These are phyloP conservation scores for Pleurotus giganteus DNA, from an alignment of 768 basidiomycete species.

Conservation along the genomic window DNA sequence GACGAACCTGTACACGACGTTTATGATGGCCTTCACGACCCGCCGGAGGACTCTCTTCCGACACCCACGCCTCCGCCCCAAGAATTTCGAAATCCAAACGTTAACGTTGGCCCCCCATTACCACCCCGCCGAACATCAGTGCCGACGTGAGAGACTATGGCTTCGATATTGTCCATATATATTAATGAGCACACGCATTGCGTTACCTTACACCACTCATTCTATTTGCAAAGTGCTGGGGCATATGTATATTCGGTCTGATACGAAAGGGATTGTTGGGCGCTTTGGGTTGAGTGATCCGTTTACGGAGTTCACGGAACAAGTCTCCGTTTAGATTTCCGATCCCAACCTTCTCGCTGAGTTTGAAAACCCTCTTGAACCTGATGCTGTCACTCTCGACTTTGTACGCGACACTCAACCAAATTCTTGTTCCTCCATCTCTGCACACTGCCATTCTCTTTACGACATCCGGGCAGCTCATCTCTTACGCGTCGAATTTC, in stretches of 20 bases:
- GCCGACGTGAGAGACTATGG: constrained; percentile 1
- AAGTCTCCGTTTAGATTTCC: background rate
- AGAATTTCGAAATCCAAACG: constrained; percentile 9
- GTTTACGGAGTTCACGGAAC: no score
- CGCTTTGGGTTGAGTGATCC: background rate
- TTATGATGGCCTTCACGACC: background rate
- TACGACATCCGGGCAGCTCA: constrained; percentile 71
- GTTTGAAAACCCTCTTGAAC: background rate
- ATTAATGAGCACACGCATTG: background rate
- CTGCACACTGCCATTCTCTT: constrained; percentile 72
- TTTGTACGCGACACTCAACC: constrained; percentile 52
- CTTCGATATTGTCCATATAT: background rate
- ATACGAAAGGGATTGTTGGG: background rate
- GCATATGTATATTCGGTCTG: no score
- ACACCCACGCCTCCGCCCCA: constrained; percentile 1
- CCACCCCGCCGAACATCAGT: constrained; percentile 27
- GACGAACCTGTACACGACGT: background rate
- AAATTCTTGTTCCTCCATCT: constrained; percentile 55
- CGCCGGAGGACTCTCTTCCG: background rate
- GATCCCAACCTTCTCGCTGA: background rate
- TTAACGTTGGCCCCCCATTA: constrained; percentile 26
- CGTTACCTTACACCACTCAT: no score
- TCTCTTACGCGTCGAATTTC: constrained; percentile 59
- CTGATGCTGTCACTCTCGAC: background rate
- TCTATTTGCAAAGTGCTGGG: no score